These are phyloP conservation scores for Phycomyces nitens DNA, from an alignment of 192 early-diverging fungal genomes.

Conservation along the genomic window DNA sequence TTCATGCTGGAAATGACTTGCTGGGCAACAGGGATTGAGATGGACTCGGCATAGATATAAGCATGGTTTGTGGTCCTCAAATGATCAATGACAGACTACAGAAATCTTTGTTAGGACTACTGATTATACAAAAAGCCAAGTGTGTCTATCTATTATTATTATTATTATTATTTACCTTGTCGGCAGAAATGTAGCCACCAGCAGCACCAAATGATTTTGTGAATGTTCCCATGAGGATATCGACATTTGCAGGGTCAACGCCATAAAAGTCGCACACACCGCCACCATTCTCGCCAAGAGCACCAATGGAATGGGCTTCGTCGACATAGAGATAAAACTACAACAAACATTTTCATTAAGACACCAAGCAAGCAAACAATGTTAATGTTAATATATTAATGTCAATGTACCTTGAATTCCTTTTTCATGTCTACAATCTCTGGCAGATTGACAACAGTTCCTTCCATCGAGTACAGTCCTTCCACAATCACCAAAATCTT, in stretches of 20 bases:
- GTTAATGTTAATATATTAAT: too few species aligned
- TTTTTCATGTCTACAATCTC: constrained; percentile 74
- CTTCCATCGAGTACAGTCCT: constrained; percentile 93
- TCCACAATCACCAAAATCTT: constrained; percentile 94
- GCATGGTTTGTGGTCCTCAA: constrained; percentile 69
- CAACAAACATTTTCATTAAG: too few species aligned
- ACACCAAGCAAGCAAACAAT: too few species aligned
- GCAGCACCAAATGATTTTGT: constrained; percentile 97
- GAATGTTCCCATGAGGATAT: constrained; percentile 97
- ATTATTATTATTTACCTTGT: constrained; percentile 64
- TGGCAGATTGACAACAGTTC: constrained; percentile 74
- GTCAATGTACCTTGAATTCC: constrained; percentile 66
- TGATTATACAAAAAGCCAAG: too few species aligned
- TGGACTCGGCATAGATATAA: constrained; percentile 75
- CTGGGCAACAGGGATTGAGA: constrained; percentile 72
- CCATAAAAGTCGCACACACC: constrained; percentile 96
- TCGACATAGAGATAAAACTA: constrained; percentile 93
- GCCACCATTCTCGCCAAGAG: constrained; percentile 88
- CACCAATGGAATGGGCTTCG: constrained; percentile 96
- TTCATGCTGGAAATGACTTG: constrained; percentile 78
- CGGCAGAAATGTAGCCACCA: constrained; percentile 90
- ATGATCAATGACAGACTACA: constrained; percentile 63
- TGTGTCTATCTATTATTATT: too few species aligned
- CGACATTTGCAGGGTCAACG: constrained; percentile 83
- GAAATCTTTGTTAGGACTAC: too few species aligned